These are phyloP conservation scores for Lablab purpureus DNA, from an alignment of 306 rosid species.

Conservation along the genomic window DNA sequence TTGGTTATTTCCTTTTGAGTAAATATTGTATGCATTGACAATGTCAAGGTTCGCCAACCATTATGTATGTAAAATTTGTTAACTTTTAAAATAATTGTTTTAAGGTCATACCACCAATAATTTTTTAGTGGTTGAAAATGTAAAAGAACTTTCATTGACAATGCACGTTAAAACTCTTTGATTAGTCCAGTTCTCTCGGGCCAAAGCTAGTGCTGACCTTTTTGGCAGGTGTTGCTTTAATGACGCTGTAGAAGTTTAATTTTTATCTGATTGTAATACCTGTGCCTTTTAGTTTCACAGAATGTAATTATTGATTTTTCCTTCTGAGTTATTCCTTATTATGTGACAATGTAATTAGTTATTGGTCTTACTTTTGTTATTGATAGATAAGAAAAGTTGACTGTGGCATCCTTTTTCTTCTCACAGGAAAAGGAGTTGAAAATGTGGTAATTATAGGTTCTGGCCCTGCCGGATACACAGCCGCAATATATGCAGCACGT, in stretches of 20 bases:
- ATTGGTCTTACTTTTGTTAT: slow-evolving; percentile 20
- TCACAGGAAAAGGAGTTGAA: slow-evolving; percentile 68
- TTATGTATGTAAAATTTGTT: neutral
- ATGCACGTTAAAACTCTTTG: neutral
- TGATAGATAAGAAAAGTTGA: slow-evolving; percentile 28
- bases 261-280: slow-evolving; percentile 14
- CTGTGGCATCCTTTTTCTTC: slow-evolving; percentile 22
- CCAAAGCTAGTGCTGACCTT: slow-evolving; percentile 11
- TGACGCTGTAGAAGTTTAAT: slow-evolving; percentile 26
- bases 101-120: neutral
- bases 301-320: slow-evolving; percentile 16
- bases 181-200: neutral
- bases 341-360: slow-evolving; percentile 34
- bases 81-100: neutral
- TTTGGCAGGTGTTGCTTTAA: slow-evolving; percentile 15
- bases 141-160: neutral
- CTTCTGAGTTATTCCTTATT: slow-evolving; percentile 6
- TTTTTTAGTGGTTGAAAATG: neutral
- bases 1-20: neutral
- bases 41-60: neutral
- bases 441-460: slow-evolving; percentile 93
- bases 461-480: slow-evolving; percentile 96
- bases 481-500: slow-evolving; percentile 94
- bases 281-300: neutral
- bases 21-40: neutral